Conservation (phyloP, 805 yeast species). For the Ogataea parapolymorpha region DNA sequence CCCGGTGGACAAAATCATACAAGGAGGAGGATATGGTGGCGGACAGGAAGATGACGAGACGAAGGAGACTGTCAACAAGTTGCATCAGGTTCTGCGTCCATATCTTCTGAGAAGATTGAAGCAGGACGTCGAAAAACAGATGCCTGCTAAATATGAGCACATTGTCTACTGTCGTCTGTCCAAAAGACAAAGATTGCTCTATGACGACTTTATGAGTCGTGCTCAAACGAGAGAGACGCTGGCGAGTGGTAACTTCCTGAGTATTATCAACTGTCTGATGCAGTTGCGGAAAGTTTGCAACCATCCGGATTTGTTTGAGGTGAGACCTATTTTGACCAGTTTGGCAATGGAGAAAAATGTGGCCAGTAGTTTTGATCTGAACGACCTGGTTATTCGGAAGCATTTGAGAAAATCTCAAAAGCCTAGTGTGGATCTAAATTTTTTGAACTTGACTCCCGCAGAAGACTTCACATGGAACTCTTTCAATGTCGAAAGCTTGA, state of each 20-base stretch:
- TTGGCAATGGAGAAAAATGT: slow-evolving; percentile 71
- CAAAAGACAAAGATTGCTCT: slow-evolving; percentile 84
- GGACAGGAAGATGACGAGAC: slow-evolving; percentile 70
- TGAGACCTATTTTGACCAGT: slow-evolving; percentile 90
- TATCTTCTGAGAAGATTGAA: slow-evolving; percentile 87
- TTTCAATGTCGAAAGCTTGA: slow-evolving; percentile 43
- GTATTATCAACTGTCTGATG: slow-evolving; percentile 96
- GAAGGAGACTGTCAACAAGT: slow-evolving; percentile 74
- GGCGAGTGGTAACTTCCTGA: slow-evolving; percentile 89
- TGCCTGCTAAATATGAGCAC: slow-evolving; percentile 98
- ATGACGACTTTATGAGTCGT: slow-evolving; percentile 96
- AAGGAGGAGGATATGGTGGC: slow-evolving; percentile 49
- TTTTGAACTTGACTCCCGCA: slow-evolving; percentile 59
- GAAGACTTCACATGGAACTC: slow-evolving; percentile 43
- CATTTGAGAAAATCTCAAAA: slow-evolving; percentile 16
- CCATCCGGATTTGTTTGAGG: slow-evolving; percentile 95
- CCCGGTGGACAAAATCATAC: slow-evolving; percentile 91
- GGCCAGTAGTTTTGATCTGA: slow-evolving; percentile 42
- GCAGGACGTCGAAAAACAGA: slow-evolving; percentile 96
- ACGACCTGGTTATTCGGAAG: slow-evolving; percentile 39
- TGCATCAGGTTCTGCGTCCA: slow-evolving; percentile 93
- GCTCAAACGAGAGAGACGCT: slow-evolving; percentile 93
- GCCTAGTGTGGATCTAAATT: slow-evolving; percentile 43
- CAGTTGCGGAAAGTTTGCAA: slow-evolving; percentile 95
- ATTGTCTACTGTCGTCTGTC: slow-evolving; percentile 88